phyloP scores from a whole-genome alignment of 1,139 yeast genomes.

The Suhomyces coccinellae region DNA sequence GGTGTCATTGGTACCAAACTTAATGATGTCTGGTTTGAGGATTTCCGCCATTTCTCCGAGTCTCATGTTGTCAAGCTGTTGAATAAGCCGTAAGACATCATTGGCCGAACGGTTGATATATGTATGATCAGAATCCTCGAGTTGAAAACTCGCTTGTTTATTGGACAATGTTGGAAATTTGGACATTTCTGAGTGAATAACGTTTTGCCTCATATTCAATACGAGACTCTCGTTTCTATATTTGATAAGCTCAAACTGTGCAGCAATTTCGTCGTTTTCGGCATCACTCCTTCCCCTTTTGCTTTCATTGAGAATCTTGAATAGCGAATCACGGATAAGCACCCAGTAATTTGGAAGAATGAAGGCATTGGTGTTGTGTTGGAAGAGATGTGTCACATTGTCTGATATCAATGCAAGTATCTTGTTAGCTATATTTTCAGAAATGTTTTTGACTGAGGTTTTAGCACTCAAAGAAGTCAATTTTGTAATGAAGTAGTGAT shows the following conservation, averaged over 20 bases:
- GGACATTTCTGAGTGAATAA: background rate
- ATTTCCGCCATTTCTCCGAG: conserved; percentile 33
- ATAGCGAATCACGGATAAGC: conserved; percentile 47
- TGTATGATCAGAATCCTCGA: conserved; percentile 14
- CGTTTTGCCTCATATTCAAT: conserved; percentile 40
- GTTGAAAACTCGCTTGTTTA: background rate
- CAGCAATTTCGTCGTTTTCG: conserved; percentile 37
- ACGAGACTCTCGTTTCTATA: conserved; percentile 73
- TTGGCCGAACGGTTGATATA: conserved; percentile 31
- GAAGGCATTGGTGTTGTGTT: conserved; percentile 64
- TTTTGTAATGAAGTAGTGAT: conserved; percentile 38
- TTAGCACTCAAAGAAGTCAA: conserved; percentile 3
- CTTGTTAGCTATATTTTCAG: conserved; percentile 21
- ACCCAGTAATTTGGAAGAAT: conserved; percentile 80
- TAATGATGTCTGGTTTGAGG: conserved; percentile 25
- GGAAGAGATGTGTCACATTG: conserved; percentile 52
- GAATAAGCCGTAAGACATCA: conserved; percentile 35
- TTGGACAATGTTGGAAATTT: conserved; percentile 1
- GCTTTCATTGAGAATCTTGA: conserved; percentile 36
- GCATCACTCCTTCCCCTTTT: conserved; percentile 21
- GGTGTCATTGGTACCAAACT: background rate
- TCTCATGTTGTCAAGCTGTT: conserved; percentile 34
- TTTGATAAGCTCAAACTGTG: conserved; percentile 60
- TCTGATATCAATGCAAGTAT: conserved; percentile 30
- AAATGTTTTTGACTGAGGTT: conserved; percentile 1